phyloP scores from a whole-genome alignment of 1,284 basidiomycete genomes.

The Ustilago esculenta region DNA sequence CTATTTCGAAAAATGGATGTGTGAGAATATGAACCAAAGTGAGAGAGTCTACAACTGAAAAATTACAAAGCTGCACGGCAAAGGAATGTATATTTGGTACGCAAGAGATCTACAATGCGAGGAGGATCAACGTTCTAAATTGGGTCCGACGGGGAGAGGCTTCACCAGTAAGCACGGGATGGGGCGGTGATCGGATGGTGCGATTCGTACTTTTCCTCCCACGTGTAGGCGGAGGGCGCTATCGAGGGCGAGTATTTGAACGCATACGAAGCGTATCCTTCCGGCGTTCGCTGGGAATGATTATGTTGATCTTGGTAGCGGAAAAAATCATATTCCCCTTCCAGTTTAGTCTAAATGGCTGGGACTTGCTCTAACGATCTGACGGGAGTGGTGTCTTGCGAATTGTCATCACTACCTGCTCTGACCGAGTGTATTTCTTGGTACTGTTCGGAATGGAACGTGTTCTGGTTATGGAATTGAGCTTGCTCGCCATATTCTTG shows the following conservation, averaged over 20 bases:
- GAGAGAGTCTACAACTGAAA: neutral
- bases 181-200: constrained; percentile 2
- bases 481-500: neutral
- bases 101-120: neutral
- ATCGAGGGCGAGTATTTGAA: constrained; percentile 7
- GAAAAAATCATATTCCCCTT: constrained; percentile 2
- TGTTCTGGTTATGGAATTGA: neutral
- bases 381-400: constrained; percentile 23
- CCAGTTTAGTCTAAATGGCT: neutral
- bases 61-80: too few relatives aligned
- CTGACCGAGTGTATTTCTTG: neutral
- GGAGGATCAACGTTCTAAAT: constrained; percentile 4
- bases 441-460: neutral
- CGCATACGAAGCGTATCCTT: constrained; percentile 17
- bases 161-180: constrained; percentile 14
- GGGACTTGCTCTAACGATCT: constrained; percentile 5
- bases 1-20: too few relatives aligned
- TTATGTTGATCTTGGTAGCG: constrained; percentile 7
- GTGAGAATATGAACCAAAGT: neutral
- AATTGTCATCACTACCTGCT: neutral
- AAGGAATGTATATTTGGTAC: too few relatives aligned
- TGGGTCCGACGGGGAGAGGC: too few relatives aligned
- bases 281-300: constrained; percentile 1
- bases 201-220: constrained; percentile 7
- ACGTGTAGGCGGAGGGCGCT: neutral